These are phyloP conservation scores for Cercospora zeae-maydis DNA, from an alignment of 2,329 filamentous ascomycete genomes.

Conservation along the genomic window DNA sequence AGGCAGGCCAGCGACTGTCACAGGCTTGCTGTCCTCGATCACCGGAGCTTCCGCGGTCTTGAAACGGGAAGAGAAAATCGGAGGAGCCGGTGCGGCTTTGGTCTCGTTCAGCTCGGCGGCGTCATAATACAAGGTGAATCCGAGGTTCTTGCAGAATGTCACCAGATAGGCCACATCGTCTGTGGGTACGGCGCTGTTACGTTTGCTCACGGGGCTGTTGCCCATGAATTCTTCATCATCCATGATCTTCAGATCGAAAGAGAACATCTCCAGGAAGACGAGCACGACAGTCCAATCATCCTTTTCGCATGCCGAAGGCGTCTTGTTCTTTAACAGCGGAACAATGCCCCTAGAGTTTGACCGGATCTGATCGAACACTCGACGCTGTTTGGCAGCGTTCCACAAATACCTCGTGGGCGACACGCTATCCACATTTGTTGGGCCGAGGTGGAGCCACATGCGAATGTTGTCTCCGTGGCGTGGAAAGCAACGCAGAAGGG, in stretches of 20 bases:
- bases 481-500: constrained; percentile 81
- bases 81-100: constrained; percentile 3
- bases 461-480: constrained; percentile 79
- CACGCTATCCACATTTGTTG: constrained; percentile 37
- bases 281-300: constrained; percentile 86
- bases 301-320: constrained; percentile 32
- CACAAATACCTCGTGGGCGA: constrained; percentile 83
- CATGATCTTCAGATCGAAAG: constrained; percentile 85
- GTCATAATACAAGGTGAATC: constrained; percentile 85
- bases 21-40: constrained; percentile 34
- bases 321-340: constrained; percentile 48
- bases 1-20: constrained; percentile 58
- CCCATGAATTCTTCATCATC: constrained; percentile 86
- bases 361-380: constrained; percentile 56
- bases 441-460: constrained; percentile 84
- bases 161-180: constrained; percentile 70
- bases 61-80: constrained; percentile 5
- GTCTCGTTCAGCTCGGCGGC: constrained; percentile 53
- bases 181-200: constrained; percentile 65
- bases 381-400: constrained; percentile 60
- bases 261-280: constrained; percentile 90
- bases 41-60: background rate
- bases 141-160: constrained; percentile 82
- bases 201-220: constrained; percentile 35
- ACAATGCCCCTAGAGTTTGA: constrained; percentile 58